Evolutionary conservation across 257 asterid species (phyloP).

Genomic region (Solanum virginianum): DNA sequence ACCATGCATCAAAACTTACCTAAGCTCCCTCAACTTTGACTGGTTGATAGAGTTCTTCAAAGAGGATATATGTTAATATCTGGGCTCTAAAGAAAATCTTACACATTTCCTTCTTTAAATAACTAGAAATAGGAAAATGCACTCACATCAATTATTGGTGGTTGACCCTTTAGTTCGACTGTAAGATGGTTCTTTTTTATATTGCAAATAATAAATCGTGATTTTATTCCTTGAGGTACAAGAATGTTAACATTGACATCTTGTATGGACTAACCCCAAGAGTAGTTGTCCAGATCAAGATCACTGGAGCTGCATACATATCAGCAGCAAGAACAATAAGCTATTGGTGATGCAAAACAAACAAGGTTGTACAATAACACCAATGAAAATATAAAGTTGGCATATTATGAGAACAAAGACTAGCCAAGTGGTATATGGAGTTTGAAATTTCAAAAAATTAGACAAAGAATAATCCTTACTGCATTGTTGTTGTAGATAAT

Average conservation of each 20-base stretch:
- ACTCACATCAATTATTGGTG: constrained; percentile 24
- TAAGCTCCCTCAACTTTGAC: constrained; percentile 74
- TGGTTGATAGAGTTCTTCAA: constrained; percentile 40
- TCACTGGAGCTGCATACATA: constrained; percentile 46
- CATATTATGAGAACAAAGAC: not conserved
- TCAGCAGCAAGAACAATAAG: not conserved
- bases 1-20: constrained; percentile 20
- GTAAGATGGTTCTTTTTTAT: constrained; percentile 20
- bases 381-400: not conserved
- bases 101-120: not conserved
- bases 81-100: not conserved
- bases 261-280: constrained; percentile 33
- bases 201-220: constrained; percentile 19
- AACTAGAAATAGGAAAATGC: not conserved
- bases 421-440: not conserved
- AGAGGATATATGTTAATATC: not conserved
- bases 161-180: constrained; percentile 29
- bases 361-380: not conserved
- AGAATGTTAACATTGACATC: constrained; percentile 54
- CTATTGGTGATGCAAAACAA: not conserved
- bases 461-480: not conserved
- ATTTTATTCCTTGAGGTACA: constrained; percentile 40
- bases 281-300: constrained; percentile 53
- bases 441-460: not conserved
- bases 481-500: not conserved